Percentiles rank a stretch among this genome's conserved stretches.
phyloP scores from a whole-genome alignment of 805 yeast genomes.

The Ogataea corticis region DNA sequence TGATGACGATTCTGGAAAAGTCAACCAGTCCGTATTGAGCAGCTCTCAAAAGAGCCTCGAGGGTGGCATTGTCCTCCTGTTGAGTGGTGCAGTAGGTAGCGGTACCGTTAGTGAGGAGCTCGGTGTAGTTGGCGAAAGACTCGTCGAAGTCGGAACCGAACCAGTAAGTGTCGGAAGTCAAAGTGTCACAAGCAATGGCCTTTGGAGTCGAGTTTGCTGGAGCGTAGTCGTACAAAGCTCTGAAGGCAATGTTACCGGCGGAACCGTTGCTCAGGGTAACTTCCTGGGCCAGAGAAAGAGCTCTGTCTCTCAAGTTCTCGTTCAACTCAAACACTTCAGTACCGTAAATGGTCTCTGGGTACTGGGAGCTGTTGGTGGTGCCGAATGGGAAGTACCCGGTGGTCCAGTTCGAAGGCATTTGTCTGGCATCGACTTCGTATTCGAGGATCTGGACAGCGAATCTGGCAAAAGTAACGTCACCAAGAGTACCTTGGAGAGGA shows the following conservation, averaged over 20 bases:
- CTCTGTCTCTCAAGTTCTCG: slow-evolving; percentile 57
- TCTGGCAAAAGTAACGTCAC: slow-evolving; percentile 59
- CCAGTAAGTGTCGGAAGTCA: slow-evolving; percentile 63
- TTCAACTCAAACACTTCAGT: slow-evolving; percentile 67
- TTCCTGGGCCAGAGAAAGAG: slow-evolving; percentile 49
- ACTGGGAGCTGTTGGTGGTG: slow-evolving; percentile 46
- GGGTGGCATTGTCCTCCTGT: slow-evolving; percentile 67
- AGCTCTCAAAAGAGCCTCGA: slow-evolving; percentile 58
- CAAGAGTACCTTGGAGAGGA: slow-evolving; percentile 55
- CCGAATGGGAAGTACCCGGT: slow-evolving; percentile 62
- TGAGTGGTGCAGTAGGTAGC: slow-evolving; percentile 62
- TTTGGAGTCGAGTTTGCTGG: slow-evolving; percentile 53
- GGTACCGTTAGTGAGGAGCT: slow-evolving; percentile 55
- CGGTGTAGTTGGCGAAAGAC: slow-evolving; percentile 48
- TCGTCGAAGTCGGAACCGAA: slow-evolving; percentile 53
- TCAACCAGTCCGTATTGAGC: slow-evolving; percentile 56
- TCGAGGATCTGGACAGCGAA: slow-evolving; percentile 63
- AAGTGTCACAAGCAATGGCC: slow-evolving; percentile 55
- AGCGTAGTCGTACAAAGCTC: slow-evolving; percentile 47
- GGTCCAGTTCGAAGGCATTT: slow-evolving; percentile 53
- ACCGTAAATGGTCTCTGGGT: slow-evolving; percentile 59
- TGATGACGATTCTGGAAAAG: slow-evolving; percentile 54
- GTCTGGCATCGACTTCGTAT: slow-evolving; percentile 56
- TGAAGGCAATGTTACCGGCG: slow-evolving; percentile 42
- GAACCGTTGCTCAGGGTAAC: slow-evolving; percentile 48